Base-by-base conservation (phyloP, 2,329 filamentous ascomycete genomes). In the Alternaria angustiovoidea region DNA sequence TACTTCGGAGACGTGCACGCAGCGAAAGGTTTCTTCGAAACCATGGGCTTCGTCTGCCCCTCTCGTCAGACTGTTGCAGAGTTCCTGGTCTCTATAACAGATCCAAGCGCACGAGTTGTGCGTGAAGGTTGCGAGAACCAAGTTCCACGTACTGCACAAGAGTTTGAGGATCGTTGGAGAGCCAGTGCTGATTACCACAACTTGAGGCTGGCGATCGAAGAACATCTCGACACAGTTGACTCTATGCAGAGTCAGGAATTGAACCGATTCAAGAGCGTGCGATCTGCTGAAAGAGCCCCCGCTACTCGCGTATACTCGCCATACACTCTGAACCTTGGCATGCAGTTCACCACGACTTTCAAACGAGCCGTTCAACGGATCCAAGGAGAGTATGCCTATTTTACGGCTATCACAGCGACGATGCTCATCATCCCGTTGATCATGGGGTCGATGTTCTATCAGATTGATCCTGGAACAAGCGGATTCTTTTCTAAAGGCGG, bases 391-490 rank as follows among this genome's bases (percentile, higher is more conserved):
- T 38, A 38, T 18, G 36, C 36, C 36, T 38, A 38, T 16, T 38
- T 38, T n/a, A 38, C 36, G 36, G 36, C 36, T 38, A 38, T 38
- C 7, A 38, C 36, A 16, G 16, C 8, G 16, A 38, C 36, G 36
- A 38, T 38, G 36, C 36, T 38, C n/a, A 43, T 86, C 64, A 90
- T 93, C 85, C 84, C 90, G 56, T 81, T 96, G 62, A 89, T 96
- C 72, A 86, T 95, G 57, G 83, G 89, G 59, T 89, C 88, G 64
- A 87, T 95, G 66, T 96, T 93, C 78, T 96, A 86, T 81, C 89
- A 94, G 74, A 38, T 38, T 8, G 36, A 38, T 18, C 36, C 36
- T 14, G 32, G 32, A 14, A 36, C 32, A 36, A 36, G 36, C n/a
- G 36, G 36, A 18, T 39, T 39, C 36, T 39, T 39, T 16, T 39